Percentiles rank a stretch among this genome's conserved stretches.
Evolutionary conservation across 2,329 filamentous ascomycete genomes (phyloP).

Genomic region (Leptographium lundbergii): DNA sequence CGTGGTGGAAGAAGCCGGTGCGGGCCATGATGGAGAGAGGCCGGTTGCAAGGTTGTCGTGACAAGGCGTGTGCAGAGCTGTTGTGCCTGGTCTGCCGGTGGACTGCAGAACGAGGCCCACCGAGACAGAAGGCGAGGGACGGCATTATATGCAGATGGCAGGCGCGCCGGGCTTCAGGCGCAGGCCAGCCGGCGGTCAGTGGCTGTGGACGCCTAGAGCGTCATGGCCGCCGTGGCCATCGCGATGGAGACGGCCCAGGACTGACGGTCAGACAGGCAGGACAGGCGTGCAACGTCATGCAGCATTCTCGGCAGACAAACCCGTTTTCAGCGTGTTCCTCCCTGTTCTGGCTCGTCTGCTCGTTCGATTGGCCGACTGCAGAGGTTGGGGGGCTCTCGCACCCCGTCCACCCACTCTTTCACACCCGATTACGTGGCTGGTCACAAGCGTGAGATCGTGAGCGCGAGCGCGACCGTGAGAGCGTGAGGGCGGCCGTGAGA

Average conservation of each 20-base stretch:
- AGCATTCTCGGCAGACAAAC: background rate
- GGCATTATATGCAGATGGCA: background rate
- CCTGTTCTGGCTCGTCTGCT: background rate
- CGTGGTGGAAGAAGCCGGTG: constrained; percentile 39
- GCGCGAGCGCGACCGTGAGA: background rate
- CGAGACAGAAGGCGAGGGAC: background rate
- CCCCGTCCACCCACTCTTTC: no score
- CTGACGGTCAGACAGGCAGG: background rate
- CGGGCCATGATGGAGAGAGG: constrained; percentile 25
- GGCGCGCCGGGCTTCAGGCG: background rate
- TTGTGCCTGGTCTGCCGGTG: no score
- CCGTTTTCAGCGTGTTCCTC: background rate
- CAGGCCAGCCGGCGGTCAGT: background rate
- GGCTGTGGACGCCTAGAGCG: background rate
- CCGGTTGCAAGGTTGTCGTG: no score
- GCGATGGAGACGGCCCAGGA: background rate
- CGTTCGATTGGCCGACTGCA: background rate
- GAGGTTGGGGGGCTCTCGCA: background rate
- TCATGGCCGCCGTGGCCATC: background rate
- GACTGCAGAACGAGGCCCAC: no score
- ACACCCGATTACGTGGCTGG: background rate
- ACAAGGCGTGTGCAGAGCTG: no score
- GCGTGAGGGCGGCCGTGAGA: no score
- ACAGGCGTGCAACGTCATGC: background rate
- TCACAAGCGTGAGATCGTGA: background rate